Evolutionary conservation across 768 basidiomycete species (phyloP), one percentile per base, ranked within the genome.

Genomic region (Trametes cingulata): DNA sequence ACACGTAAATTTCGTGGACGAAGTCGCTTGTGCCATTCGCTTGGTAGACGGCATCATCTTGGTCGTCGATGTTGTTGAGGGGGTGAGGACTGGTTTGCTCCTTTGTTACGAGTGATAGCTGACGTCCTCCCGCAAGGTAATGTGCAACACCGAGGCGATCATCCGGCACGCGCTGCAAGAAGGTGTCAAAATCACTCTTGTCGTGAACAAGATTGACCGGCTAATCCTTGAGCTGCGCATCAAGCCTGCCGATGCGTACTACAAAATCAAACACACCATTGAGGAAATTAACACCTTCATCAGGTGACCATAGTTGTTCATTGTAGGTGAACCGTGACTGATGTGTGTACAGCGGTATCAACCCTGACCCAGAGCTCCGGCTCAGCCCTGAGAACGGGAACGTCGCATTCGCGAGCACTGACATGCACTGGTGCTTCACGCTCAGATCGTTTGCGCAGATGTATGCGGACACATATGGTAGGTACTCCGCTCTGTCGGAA

Each of bases 371-470:
- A 43, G 86, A 87, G 49, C 77, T 92, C 47, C 85, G 97, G 43
- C 74, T 99, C 47, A 96, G 94, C 65, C 97, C 97, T 2, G 97
- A 99, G 72, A 83, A 85, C 40, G 96, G 95, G 43, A 99, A 99
- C 68, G 95, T 99, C 40, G 93, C 95, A 0, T 99, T 99, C 69
- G 95, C 95, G 41, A 95, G 93, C 68, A 88, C 95, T 0, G 93
- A 96, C 71, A 96, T 98, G 93, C 88, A 85, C 47, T 99, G 95
- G 93, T 96, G 93, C 72, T 98, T 98, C 73, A 98, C 97, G 2
- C 77, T 98, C 42, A 82, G 82, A 36, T 95, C 95, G 7, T 99
- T 98, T 71, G 94, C 97, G 6, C 85, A 92, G 73, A 91, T 98
- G 89, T 99, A 99, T 73, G 88, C 93, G 6, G 90, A 97, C 68